These are phyloP conservation scores for Pseudocercospora ulei DNA, from an alignment of 2,329 filamentous ascomycete genomes.

Conservation along the genomic window DNA sequence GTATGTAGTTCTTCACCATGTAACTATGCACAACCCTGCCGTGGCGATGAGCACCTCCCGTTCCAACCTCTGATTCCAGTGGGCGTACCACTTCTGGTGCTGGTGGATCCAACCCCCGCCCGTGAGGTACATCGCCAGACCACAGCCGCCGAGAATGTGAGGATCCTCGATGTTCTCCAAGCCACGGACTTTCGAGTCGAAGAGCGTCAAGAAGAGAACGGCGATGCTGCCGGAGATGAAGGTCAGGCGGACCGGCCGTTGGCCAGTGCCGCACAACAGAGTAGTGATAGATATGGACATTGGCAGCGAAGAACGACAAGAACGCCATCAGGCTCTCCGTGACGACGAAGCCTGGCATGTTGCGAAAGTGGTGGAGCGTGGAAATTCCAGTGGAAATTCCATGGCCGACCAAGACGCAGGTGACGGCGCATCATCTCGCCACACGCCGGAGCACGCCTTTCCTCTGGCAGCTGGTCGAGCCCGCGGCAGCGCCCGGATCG, in stretches of 20 bases:
- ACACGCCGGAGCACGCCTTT: too few relatives aligned
- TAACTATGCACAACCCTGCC: too few relatives aligned
- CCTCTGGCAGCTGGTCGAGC: too few relatives aligned
- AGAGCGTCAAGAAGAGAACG: background rate
- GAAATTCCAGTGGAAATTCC: too few relatives aligned
- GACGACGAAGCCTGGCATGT: background rate
- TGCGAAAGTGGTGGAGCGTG: background rate
- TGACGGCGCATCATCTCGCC: too few relatives aligned
- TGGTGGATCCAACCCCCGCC: background rate
- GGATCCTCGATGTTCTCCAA: background rate
- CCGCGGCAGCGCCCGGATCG: too few relatives aligned
- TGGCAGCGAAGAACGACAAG: background rate
- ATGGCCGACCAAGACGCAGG: too few relatives aligned
- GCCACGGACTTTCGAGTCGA: background rate
- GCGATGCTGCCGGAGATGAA: background rate
- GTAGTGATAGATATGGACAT: background rate
- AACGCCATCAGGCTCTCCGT: background rate
- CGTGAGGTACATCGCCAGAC: background rate
- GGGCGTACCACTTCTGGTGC: slow-evolving; percentile 1
- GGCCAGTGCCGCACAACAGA: background rate
- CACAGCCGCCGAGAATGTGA: background rate
- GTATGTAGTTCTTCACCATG: too few relatives aligned
- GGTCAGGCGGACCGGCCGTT: background rate
- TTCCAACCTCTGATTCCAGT: background rate
- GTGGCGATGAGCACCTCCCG: background rate